Percentiles rank a stretch among this genome's conserved stretches.
Evolutionary conservation across 2,329 filamentous ascomycete genomes (phyloP).

Genomic region (Trichoderma sp.): DNA sequence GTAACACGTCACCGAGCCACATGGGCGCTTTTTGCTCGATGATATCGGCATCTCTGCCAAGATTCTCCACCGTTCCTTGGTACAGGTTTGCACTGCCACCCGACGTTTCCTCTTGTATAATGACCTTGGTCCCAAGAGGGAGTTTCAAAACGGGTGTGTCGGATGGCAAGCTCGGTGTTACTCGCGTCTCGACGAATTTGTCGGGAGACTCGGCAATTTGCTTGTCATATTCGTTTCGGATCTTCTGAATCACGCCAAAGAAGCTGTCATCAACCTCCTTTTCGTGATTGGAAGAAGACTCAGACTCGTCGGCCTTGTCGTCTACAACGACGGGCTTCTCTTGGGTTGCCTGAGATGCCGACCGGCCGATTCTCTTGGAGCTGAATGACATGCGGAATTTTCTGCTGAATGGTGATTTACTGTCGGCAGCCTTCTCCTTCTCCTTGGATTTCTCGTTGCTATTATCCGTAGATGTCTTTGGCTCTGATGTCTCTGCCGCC

Average conservation of each 20-base stretch:
- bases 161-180: constrained; percentile 66
- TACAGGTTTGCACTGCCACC: constrained; percentile 82
- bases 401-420: constrained; percentile 72
- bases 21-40: constrained; percentile 84
- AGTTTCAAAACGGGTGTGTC: constrained; percentile 77
- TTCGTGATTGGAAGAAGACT: constrained; percentile 63
- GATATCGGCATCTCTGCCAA: constrained; percentile 73
- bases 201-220: constrained; percentile 56
- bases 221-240: constrained; percentile 71
- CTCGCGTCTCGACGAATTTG: constrained; percentile 56
- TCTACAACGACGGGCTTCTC: constrained; percentile 72
- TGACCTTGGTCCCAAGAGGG: constrained; percentile 64
- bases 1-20: constrained; percentile 87
- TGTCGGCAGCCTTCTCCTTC: constrained; percentile 47
- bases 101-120: constrained; percentile 66
- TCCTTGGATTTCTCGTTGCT: constrained; percentile 51
- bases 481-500: constrained; percentile 35
- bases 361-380: constrained; percentile 78
- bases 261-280: constrained; percentile 76
- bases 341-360: constrained; percentile 55
- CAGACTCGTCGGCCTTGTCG: constrained; percentile 71
- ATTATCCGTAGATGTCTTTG: constrained; percentile 48
- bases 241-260: constrained; percentile 68
- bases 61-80: constrained; percentile 76
- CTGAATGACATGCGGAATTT: constrained; percentile 83